These are phyloP conservation scores for Macadamia tetraphylla DNA, from an alignment of 164 flowering plant species.

Conservation along the genomic window DNA sequence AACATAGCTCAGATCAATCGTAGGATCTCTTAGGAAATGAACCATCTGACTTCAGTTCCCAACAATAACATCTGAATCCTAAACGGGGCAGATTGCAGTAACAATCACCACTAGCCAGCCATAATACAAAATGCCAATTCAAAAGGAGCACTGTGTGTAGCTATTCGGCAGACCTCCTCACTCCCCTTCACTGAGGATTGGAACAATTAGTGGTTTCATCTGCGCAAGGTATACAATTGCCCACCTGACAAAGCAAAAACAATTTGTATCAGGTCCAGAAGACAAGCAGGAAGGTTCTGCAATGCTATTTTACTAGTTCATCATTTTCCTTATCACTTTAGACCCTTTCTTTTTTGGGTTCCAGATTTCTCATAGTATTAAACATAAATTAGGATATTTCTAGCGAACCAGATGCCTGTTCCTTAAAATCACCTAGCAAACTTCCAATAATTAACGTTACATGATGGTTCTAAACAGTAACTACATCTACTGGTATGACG, in stretches of 20 bases:
- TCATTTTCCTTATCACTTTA: background rate
- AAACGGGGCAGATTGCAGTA: slow-evolving; percentile 1
- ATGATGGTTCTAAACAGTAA: too few relatives aligned
- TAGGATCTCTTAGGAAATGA: background rate
- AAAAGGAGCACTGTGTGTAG: background rate
- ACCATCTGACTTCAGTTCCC: background rate
- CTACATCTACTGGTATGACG: too few relatives aligned
- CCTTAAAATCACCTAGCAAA: too few relatives aligned
- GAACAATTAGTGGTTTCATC: slow-evolving; percentile 52
- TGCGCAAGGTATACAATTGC: slow-evolving; percentile 56
- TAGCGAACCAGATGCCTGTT: too few relatives aligned
- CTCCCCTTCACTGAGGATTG: slow-evolving; percentile 43
- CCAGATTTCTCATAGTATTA: too few relatives aligned
- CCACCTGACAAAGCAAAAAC: slow-evolving; percentile 37
- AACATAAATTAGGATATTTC: too few relatives aligned
- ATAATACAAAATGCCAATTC: slow-evolving; percentile 7
- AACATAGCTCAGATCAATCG: too few relatives aligned
- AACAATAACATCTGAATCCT: slow-evolving; percentile 7
- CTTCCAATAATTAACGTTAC: too few relatives aligned
- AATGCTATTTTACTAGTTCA: background rate
- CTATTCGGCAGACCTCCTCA: slow-evolving; percentile 18
- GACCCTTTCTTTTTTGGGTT: too few relatives aligned
- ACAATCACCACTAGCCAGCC: slow-evolving; percentile 1
- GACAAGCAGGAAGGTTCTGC: too few relatives aligned
- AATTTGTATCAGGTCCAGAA: background rate